A percentile compares a stretch with the other conserved stretches of the same genome.
Evolutionary conservation across 192 early-diverging fungal genomes (phyloP).

Genomic region (Coemansia sp.): DNA sequence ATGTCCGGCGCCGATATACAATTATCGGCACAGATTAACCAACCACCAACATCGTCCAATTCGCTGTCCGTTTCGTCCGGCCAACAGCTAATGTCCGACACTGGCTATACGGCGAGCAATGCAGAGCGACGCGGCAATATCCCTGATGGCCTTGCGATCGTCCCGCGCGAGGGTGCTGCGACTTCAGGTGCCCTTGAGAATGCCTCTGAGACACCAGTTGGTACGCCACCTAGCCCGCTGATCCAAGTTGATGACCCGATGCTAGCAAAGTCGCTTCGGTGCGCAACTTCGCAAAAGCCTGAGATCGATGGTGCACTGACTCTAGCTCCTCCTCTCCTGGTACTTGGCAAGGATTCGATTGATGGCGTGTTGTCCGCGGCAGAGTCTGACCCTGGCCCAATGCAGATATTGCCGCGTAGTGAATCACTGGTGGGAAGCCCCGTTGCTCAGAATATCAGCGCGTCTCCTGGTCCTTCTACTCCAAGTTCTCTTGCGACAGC

Average conservation of each 20-base stretch:
- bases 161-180: neutral
- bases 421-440: neutral
- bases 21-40: neutral
- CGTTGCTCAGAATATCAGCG: neutral
- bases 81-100: neutral
- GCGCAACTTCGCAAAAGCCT: conserved; percentile 14
- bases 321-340: neutral
- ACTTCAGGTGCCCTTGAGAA: neutral
- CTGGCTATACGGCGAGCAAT: neutral
- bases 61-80: conserved; percentile 8
- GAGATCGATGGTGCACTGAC: neutral
- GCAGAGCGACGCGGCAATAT: neutral
- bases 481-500: neutral
- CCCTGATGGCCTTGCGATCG: conserved; percentile 2
- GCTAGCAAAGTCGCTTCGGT: conserved; percentile 28
- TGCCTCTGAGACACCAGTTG: neutral
- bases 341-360: neutral
- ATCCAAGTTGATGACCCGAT: conserved; percentile 34
- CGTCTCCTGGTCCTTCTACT: neutral
- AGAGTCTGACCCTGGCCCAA: neutral
- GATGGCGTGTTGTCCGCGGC: neutral
- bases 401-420: neutral
- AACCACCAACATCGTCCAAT: neutral
- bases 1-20: neutral
- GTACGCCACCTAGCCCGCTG: conserved; percentile 42